phyloP scores from a whole-genome alignment of 441 rosid genomes.

The Pelargonium fulgidum region DNA sequence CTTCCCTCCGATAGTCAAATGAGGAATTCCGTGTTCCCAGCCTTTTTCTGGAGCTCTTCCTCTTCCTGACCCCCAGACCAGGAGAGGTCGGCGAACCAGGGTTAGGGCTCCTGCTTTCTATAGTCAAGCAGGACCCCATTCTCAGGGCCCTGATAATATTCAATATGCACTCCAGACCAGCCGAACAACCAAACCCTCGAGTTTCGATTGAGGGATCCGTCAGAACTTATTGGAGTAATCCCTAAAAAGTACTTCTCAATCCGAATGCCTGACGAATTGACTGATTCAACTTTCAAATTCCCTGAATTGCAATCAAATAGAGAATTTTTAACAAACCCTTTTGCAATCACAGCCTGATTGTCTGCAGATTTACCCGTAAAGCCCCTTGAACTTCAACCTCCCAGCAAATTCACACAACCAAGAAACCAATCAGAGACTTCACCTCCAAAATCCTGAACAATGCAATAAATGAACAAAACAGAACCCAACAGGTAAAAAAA shows the following conservation, averaged over 20 bases:
- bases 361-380: background rate
- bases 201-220: slow-evolving; percentile 59
- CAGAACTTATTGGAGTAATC: slow-evolving; percentile 24
- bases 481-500: slow-evolving; percentile 19
- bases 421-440: background rate
- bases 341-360: slow-evolving; percentile 7
- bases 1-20: slow-evolving; percentile 60
- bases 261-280: slow-evolving; percentile 18
- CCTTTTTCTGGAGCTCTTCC: slow-evolving; percentile 61
- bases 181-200: slow-evolving; percentile 50
- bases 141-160: slow-evolving; percentile 95
- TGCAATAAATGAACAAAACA: slow-evolving; percentile 10
- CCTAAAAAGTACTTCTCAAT: slow-evolving; percentile 4
- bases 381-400: slow-evolving; percentile 11
- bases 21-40: slow-evolving; percentile 59
- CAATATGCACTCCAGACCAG: slow-evolving; percentile 94
- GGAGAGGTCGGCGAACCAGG: slow-evolving; percentile 86
- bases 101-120: slow-evolving; percentile 76
- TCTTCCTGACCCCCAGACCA: slow-evolving; percentile 49
- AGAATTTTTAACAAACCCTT: slow-evolving; percentile 6
- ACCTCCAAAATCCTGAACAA: slow-evolving; percentile 8
- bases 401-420: background rate
- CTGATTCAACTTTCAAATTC: slow-evolving; percentile 12
- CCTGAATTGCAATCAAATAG: slow-evolving; percentile 15
- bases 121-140: slow-evolving; percentile 99